phyloP scores from a whole-genome alignment of 495 filamentous ascomycete species.

The Aspergillus ostianus region DNA sequence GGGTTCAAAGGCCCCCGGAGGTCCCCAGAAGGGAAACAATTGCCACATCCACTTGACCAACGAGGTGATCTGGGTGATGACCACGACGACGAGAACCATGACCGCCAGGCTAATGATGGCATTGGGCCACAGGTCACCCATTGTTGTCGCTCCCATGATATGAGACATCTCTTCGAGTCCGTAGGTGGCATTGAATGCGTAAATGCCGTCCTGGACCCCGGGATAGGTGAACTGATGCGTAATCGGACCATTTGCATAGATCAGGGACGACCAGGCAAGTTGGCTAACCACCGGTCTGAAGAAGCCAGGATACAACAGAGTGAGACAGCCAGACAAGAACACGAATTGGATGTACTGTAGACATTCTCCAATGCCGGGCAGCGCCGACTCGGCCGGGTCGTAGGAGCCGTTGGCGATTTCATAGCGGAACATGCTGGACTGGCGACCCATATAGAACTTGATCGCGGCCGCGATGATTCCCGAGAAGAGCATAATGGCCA shows the following conservation, averaged over 20 bases:
- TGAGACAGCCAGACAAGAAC: slow-evolving; percentile 18
- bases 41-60: slow-evolving; percentile 5
- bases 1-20: neutral
- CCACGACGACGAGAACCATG: slow-evolving; percentile 6
- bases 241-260: slow-evolving; percentile 17
- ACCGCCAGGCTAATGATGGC: slow-evolving; percentile 16
- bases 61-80: slow-evolving; percentile 7
- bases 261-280: slow-evolving; percentile 19
- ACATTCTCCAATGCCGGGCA: slow-evolving; percentile 13
- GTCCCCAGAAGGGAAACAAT: neutral
- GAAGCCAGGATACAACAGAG: slow-evolving; percentile 17
- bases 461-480: slow-evolving; percentile 6
- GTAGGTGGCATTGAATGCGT: slow-evolving; percentile 11
- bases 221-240: slow-evolving; percentile 19
- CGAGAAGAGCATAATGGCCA: slow-evolving; percentile 13
- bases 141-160: slow-evolving; percentile 12
- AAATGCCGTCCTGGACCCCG: slow-evolving; percentile 12
- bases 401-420: slow-evolving; percentile 6
- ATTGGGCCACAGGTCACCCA: slow-evolving; percentile 19
- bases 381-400: slow-evolving; percentile 13
- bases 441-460: neutral
- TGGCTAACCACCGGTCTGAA: slow-evolving; percentile 10
- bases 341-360: slow-evolving; percentile 22
- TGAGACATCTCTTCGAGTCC: slow-evolving; percentile 19
- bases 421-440: slow-evolving; percentile 16